These are phyloP conservation scores for Puccinia polysora DNA, from an alignment of 1,284 basidiomycete genomes.

Conservation along the genomic window DNA sequence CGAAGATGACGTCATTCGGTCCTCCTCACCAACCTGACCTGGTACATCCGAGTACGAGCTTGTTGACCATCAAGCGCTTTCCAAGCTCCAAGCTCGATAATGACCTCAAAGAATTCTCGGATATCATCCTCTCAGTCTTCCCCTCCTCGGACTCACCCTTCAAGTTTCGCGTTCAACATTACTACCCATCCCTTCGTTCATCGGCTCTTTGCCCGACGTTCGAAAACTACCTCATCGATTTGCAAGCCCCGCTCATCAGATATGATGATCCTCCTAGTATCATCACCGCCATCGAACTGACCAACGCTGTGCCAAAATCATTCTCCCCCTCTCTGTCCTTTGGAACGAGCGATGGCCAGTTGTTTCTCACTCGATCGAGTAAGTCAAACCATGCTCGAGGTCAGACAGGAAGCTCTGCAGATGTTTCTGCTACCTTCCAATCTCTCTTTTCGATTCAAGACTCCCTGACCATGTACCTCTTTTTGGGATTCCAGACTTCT, in stretches of 20 bases:
- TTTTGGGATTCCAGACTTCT: neutral
- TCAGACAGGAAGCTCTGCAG: neutral
- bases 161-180: constrained; percentile 8
- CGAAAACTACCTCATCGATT: neutral
- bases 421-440: too few species aligned
- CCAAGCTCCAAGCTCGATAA: neutral
- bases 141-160: neutral
- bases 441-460: neutral
- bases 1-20: too few species aligned
- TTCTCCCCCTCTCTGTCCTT: constrained; percentile 9
- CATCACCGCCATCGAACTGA: constrained; percentile 3
- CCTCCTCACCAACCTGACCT: too few species aligned
- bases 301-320: neutral
- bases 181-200: neutral
- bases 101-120: neutral
- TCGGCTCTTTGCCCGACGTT: neutral
- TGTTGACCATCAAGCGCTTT: constrained; percentile 11
- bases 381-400: neutral
- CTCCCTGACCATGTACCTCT: neutral
- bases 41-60: too few species aligned
- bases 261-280: neutral
- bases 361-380: constrained; percentile 11
- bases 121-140: neutral
- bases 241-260: neutral
- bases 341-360: neutral